These are phyloP conservation scores for Candida ipomoeae DNA, from an alignment of 805 yeast genomes.

Conservation along the genomic window DNA sequence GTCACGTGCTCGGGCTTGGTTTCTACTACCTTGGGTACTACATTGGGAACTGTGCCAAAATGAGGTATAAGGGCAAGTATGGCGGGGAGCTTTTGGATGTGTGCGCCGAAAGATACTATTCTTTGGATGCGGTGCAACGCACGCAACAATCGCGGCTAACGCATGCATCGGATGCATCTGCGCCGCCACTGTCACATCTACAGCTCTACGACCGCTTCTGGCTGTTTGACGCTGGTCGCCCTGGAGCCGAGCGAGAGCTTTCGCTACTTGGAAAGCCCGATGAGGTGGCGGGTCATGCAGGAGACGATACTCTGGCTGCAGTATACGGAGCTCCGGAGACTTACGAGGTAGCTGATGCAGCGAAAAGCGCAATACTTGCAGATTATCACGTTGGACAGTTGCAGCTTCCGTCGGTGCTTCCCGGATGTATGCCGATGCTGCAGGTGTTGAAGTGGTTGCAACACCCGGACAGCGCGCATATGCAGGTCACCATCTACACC, in stretches of 20 bases:
- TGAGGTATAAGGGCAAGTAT: constrained; percentile 75
- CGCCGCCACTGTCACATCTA: not conserved
- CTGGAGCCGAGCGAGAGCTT: not conserved
- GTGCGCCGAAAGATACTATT: constrained; percentile 42
- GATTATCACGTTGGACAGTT: constrained; percentile 11
- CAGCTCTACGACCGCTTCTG: not conserved
- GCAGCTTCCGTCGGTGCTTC: constrained; percentile 41
- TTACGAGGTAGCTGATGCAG: constrained; percentile 18
- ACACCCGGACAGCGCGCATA: not conserved
- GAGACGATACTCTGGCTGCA: constrained; percentile 1
- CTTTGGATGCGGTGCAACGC: constrained; percentile 27
- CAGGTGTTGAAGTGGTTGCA: constrained; percentile 37
- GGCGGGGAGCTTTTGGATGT: constrained; percentile 71
- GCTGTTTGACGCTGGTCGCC: constrained; percentile 3
- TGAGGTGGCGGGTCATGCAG: not conserved
- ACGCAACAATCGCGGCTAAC: not conserved
- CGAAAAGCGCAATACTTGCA: constrained; percentile 11
- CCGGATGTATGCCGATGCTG: constrained; percentile 48
- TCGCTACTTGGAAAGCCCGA: not conserved
- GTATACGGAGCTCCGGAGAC: constrained; percentile 4
- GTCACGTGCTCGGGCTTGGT: constrained; percentile 41
- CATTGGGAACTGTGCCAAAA: constrained; percentile 73
- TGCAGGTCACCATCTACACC: constrained; percentile 10
- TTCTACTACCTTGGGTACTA: constrained; percentile 80
- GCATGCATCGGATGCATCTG: not conserved